Base-by-base conservation (phyloP, 2,329 filamentous ascomycete species). In the Fusarium sp. region DNA sequence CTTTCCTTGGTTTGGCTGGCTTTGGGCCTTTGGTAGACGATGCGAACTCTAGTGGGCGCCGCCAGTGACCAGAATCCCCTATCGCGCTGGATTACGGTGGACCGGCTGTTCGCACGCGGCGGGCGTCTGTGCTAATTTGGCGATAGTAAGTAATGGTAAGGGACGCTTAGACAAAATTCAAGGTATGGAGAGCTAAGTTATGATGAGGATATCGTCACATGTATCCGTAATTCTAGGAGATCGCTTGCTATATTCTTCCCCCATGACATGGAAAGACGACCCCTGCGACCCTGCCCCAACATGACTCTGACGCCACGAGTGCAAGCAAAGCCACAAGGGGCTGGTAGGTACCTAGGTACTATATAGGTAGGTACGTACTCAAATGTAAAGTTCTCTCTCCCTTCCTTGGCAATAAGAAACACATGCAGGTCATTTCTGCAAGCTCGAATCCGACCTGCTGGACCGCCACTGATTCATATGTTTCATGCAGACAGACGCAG, bases 41-140 rank as follows among this genome's bases (percentile, higher is more conserved):
- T 70, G 59, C 70, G 67, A 74, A 47, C 51, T 73, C 66, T 65
- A 71, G 66, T 63, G 64, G 62, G 58, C 49, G 56, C 54, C 56
- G 49, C 56, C 61, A 51, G 62, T 51, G 25, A 40, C 54, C 51
- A 14, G 6, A 15, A 10, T 53, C 47, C 45, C 54, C 64, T 72
- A 69, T 69, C 50, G 64, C 56, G 44, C 50, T 56, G 45, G 19
- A 17, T 23, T 27, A 25, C 17, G 20, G 41, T 39, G 23, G 35
- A 25, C 20, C 35, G 45, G 20, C 20, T 30, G 45, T 33, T 44
- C 62, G 49, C 50, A 49, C 44, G 44, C 62, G 46, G 56, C 20
- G n/a, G 20, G 23, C 6, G 14, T 30, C 7, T n/a, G 35, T 30
- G 22, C 11, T 20, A 20, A 53, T 25, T 32, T 37, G 30, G 23